A percentile compares a stretch with the other conserved stretches of the same genome.
These are phyloP conservation scores for Crithidia acanthocephali DNA, from an alignment of 208 protist species.

Conservation along the genomic window DNA sequence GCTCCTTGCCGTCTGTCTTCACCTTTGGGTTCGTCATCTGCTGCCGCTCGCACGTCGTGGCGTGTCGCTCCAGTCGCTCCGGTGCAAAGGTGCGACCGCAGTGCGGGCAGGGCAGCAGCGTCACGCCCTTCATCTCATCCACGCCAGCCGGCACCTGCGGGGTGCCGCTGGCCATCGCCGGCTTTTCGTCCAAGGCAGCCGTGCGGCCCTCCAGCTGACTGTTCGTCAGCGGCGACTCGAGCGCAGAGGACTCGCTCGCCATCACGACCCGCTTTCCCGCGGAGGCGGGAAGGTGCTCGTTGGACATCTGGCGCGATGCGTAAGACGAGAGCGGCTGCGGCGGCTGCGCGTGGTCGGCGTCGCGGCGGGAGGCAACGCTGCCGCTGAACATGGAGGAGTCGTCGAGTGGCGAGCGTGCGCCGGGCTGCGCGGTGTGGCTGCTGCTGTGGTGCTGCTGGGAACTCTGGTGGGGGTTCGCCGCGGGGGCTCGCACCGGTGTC, in stretches of 20 bases:
- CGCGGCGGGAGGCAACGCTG: constrained; percentile 1
- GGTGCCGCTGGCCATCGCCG: constrained; percentile 31
- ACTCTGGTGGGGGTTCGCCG: background rate
- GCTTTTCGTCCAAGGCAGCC: constrained; percentile 22
- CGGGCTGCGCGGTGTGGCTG: background rate
- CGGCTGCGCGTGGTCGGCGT: background rate
- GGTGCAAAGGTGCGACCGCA: constrained; percentile 76
- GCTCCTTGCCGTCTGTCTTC: constrained; percentile 14
- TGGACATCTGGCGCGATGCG: constrained; percentile 4
- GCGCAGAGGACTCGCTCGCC: constrained; percentile 9
- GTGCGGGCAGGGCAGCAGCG: constrained; percentile 66
- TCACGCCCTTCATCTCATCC: constrained; percentile 34
- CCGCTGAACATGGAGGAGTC: constrained; percentile 7
- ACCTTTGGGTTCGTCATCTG: constrained; percentile 15
- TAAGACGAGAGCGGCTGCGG: background rate
- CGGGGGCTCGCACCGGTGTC: constrained; percentile 1
- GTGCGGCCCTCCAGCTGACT: background rate
- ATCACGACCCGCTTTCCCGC: constrained; percentile 28
- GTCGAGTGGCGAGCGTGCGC: background rate
- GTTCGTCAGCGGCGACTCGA: background rate
- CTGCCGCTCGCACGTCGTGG: constrained; percentile 46
- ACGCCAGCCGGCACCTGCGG: constrained; percentile 14
- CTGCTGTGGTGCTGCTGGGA: background rate
- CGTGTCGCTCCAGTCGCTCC: constrained; percentile 61
- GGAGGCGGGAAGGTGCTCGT: constrained; percentile 55